Conservation (phyloP, 2,329 filamentous ascomycete species). For the Mycosphaerella sp. region DNA sequence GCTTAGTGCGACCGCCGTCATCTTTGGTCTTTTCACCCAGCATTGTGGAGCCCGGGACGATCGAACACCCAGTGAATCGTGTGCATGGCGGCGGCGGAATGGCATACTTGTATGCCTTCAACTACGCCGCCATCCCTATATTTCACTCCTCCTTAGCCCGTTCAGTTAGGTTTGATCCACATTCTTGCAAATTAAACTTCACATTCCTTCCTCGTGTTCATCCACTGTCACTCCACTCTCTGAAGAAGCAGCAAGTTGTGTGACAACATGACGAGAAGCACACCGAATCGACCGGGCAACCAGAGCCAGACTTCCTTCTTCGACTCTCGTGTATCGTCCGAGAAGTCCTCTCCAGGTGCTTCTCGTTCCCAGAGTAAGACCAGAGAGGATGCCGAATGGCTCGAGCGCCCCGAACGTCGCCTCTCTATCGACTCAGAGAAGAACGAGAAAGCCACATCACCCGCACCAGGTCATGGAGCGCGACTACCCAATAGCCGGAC, state of each 20-base stretch:
- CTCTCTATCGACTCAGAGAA: conserved; percentile 15
- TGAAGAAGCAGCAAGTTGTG: not conserved
- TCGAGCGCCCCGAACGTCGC: conserved; percentile 4
- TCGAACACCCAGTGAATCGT: conserved; percentile 4
- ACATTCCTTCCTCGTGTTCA: conserved; percentile 1
- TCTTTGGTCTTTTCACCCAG: conserved; percentile 5
- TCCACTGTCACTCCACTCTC: not conserved
- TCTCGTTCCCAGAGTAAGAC: conserved; percentile 16
- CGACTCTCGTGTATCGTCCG: conserved; percentile 18
- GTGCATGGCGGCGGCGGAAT: conserved; percentile 13
- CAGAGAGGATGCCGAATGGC: conserved; percentile 9
- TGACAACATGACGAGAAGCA: conserved; percentile 14
- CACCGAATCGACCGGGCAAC: not conserved
- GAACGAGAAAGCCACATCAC: not conserved
- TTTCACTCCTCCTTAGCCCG: conserved; percentile 1
- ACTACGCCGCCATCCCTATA: conserved; percentile 6
- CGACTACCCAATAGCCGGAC: conserved; percentile 3
- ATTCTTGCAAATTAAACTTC: not conserved
- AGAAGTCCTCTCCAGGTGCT: conserved; percentile 15
- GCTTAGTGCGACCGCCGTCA: conserved; percentile 13
- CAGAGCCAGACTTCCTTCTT: conserved; percentile 12
- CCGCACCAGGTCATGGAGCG: conserved; percentile 1
- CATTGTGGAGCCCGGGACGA: conserved; percentile 9
- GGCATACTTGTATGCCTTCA: conserved; percentile 2
- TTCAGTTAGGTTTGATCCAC: conserved; percentile 9